Base-by-base conservation (phyloP, 306 rosid species). In the Boehmeria nivea region DNA sequence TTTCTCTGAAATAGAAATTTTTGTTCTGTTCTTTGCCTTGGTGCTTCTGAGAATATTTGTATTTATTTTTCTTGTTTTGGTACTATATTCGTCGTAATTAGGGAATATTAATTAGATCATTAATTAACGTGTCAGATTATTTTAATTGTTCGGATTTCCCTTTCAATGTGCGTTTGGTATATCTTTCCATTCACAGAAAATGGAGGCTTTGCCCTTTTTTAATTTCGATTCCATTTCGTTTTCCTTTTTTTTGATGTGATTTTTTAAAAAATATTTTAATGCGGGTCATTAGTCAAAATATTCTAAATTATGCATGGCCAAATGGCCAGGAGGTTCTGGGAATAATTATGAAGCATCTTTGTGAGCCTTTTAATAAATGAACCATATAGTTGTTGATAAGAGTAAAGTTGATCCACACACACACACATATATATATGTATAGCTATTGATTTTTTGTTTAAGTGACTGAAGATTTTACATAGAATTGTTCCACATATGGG, bases 31-130 rank as follows among this genome's bases (percentile, higher is more conserved):
- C 2, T 47, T 8, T 47, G 53, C 4, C 7, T 47, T 10, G 53
- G n/a, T 47, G 45, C 25, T 18, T 47, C 53, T 47, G 26, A 19
- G 53, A 6, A 6, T 40, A n/a, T n/a, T 40, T 40, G 8, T 15
- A 10, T 15, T 15, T 2, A 2, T 66, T 60, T 11, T 60, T 28
- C 51, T 36, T 44, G 22, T 31, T 67, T 42, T 38, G 51, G 56
- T 17, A n/a, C 27, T 47, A 11, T 40, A 36, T 23, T 16, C 42
- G 26, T 56, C 33, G 10, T 27, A 12, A 39, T 23, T 12, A 38
- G 25, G 51, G 16, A 57, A 1, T 25, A 23, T n/a, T 8, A 24
- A 27, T 59, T 21, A 2, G 12, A 52, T 46, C 53, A 43, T 25
- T 57, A 49, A 42, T 23, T 58, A 43, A 2, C 17, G 61, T 34